Evolutionary conservation across 768 basidiomycete species (phyloP), one percentile per base, ranked within the genome.

Genomic region (Sporobolomyces pararoseus): DNA sequence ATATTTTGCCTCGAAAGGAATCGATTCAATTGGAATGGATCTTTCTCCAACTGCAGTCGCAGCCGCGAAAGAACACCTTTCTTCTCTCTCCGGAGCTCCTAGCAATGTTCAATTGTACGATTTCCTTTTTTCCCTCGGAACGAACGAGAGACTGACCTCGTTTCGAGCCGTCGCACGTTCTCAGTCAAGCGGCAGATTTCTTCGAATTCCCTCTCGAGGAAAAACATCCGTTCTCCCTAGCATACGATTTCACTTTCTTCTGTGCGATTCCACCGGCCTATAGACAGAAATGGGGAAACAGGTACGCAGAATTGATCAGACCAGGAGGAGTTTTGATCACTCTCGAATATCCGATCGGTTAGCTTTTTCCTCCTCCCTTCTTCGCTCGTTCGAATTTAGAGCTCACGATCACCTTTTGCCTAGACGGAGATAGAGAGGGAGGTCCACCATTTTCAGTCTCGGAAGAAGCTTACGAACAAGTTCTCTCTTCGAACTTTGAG

Each of bases 191-290:
- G 7, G 77, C 76, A 1, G 85, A 88, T 77, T 89, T 88, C 79
- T 88, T 88, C 79, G 71, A 76, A 7, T 81, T 84, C 53, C 67
- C 77, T 19, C 75, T 81, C 25, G 71, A 75, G 6, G 64, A 54
- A 1, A 79, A 75, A 47, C n/a, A 44, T 10, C 57, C n/a, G 25
- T 87, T 84, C 72, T 84, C 86, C 68, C 76, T 89, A 19, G 79
- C 87, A 9, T 87, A 85, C 73, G 88, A 89, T 77, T 87, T 87
- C 76, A 88, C 87, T 84, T 88, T 89, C 80, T 89, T 90, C 77
- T 86, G 86, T 50, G 88, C 89, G 2, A 85, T 90, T 27, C 85
- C 84, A 0, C 88, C 86, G 0, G 66, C 78, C 3, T 80, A 77
- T 44, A 83, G 88, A 16, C 51, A 71, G 4, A 82, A 82, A 23